Percentiles rank a stretch among this genome's conserved stretches.
These are phyloP conservation scores for Saccharum hybrid DNA, from an alignment of 202 grass and related monocot species.

Conservation along the genomic window DNA sequence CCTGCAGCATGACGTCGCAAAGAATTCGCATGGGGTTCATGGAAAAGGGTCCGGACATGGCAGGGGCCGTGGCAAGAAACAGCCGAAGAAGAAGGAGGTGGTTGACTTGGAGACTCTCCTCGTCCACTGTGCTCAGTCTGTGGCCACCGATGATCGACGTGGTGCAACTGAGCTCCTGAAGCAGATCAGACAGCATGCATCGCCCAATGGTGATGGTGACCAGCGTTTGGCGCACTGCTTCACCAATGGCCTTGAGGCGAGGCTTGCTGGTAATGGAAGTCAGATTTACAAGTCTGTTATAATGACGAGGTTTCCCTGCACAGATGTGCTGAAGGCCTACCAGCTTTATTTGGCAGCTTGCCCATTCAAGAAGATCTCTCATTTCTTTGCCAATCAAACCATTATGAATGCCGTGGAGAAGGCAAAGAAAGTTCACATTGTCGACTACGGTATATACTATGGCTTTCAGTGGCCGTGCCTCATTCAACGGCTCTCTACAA, in stretches of 20 bases:
- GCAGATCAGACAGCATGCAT: conserved; percentile 89
- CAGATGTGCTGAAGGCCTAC: conserved; percentile 86
- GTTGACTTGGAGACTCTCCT: conserved; percentile 85
- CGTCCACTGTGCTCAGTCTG: conserved; percentile 89
- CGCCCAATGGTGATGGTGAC: conserved; percentile 66
- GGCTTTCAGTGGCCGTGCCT: conserved; percentile 97
- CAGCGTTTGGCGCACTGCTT: conserved; percentile 86
- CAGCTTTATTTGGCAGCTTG: conserved; percentile 76
- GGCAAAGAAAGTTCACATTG: conserved; percentile 79
- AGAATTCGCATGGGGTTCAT: conserved; percentile 46
- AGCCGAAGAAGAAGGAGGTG: conserved; percentile 79
- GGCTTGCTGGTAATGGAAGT: conserved; percentile 87
- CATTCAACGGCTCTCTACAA: conserved; percentile 71
- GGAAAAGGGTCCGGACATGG: conserved; percentile 61
- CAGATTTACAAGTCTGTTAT: conserved; percentile 74
- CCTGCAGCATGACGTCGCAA: conserved; percentile 58
- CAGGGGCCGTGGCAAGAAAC: conserved; percentile 79
- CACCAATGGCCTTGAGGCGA: conserved; percentile 84
- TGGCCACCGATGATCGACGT: conserved; percentile 67
- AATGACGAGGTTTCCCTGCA: conserved; percentile 52
- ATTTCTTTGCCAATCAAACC: conserved; percentile 95
- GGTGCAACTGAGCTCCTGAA: conserved; percentile 72
- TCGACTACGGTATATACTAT: conserved; percentile 86
- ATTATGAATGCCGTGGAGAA: conserved; percentile 76
- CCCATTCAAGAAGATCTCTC: conserved; percentile 93